Evolutionary conservation across 495 filamentous ascomycete species (phyloP).

Genomic region (Podospora anserina): DNA sequence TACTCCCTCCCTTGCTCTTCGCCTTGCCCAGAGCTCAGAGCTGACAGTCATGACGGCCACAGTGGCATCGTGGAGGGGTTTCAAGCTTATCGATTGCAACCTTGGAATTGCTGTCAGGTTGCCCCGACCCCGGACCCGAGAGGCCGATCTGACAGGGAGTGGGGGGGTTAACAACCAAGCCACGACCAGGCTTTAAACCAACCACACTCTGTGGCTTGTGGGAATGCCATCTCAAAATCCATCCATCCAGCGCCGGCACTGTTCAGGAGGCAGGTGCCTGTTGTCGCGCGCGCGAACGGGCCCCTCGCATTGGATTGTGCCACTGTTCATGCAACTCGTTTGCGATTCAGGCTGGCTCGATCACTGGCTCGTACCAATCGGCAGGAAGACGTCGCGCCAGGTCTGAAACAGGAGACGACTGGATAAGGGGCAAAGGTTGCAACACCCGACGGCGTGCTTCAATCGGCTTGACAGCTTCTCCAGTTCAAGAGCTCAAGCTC

Average conservation of each 20-base stretch:
- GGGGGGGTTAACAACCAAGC: background rate
- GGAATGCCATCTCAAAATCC: background rate
- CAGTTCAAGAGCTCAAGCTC: background rate
- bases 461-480: background rate
- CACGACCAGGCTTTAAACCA: background rate
- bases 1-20: background rate
- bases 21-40: background rate
- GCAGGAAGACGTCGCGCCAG: slow-evolving; percentile 22
- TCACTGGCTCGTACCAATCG: slow-evolving; percentile 20
- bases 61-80: background rate
- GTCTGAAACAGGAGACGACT: slow-evolving; percentile 34
- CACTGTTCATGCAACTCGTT: slow-evolving; percentile 27
- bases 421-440: slow-evolving; percentile 11
- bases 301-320: slow-evolving; percentile 26
- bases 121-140: too few relatives aligned
- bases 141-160: background rate
- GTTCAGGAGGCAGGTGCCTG: background rate
- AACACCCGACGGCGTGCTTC: slow-evolving; percentile 12
- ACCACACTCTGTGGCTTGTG: background rate
- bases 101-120: background rate
- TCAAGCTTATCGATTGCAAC: background rate
- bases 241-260: background rate
- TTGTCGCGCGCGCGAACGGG: slow-evolving; percentile 29
- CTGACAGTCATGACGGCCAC: background rate
- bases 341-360: slow-evolving; percentile 8